These are phyloP conservation scores for Emericellopsis atlantica DNA, from an alignment of 2,329 filamentous ascomycete genomes.

Conservation along the genomic window DNA sequence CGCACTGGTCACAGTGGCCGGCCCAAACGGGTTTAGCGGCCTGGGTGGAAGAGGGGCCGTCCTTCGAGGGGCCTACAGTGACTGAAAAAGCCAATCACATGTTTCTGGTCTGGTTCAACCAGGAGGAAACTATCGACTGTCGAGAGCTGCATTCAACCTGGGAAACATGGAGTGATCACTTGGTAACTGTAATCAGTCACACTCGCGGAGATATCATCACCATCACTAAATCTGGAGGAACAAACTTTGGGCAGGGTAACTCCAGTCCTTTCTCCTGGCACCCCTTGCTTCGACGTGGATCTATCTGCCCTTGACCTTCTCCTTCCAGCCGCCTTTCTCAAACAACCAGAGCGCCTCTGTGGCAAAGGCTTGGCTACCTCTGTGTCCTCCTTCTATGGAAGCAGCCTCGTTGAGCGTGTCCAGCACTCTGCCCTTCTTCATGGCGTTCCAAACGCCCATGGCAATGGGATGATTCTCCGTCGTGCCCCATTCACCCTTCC, in stretches of 20 bases:
- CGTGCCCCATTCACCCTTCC: slow-evolving; percentile 57
- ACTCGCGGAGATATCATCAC: no score
- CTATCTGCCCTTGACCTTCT: slow-evolving; percentile 41
- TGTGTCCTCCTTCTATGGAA: slow-evolving; percentile 54
- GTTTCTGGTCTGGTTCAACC: background rate
- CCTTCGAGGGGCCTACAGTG: no score
- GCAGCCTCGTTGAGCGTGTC: slow-evolving; percentile 69
- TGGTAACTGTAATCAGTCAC: no score
- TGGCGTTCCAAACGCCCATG: slow-evolving; percentile 69
- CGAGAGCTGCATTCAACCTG: no score
- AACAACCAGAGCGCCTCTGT: slow-evolving; percentile 82
- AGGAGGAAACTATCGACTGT: no score
- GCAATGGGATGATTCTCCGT: slow-evolving; percentile 45
- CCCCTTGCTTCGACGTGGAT: background rate
- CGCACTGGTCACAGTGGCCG: background rate
- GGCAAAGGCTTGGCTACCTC: slow-evolving; percentile 73
- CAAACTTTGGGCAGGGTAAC: no score
- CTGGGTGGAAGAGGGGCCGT: no score
- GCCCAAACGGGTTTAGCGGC: no score
- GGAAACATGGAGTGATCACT: no score
- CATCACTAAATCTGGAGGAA: no score
- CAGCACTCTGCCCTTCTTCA: slow-evolving; percentile 66
- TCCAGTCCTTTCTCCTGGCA: no score
- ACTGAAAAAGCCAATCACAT: no score
- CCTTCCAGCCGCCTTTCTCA: slow-evolving; percentile 59